These are phyloP conservation scores for Cyamopsis tetragonoloba DNA, from an alignment of 306 rosid species.

Conservation along the genomic window DNA sequence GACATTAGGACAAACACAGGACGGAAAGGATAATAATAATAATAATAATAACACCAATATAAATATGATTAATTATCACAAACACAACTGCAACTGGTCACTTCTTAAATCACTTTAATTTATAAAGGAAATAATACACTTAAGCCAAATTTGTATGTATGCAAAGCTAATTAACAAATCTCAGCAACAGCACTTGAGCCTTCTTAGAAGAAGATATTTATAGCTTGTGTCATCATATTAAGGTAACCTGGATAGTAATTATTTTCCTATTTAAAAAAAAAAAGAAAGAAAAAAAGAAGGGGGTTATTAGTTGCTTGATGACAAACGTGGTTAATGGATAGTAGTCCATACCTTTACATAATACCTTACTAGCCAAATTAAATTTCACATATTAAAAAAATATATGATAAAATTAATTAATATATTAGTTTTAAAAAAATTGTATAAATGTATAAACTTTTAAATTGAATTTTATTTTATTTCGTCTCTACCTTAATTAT, in stretches of 20 bases:
- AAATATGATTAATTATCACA: background rate
- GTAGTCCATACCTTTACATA: too few species aligned
- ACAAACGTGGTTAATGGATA: background rate
- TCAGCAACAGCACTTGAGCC: background rate
- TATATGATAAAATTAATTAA: too few species aligned
- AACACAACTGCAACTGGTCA: background rate
- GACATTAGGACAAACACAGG: slow-evolving; percentile 42
- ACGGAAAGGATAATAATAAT: slow-evolving; percentile 22
- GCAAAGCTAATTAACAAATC: slow-evolving; percentile 15
- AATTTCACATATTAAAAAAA: too few species aligned
- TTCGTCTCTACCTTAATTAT: too few species aligned
- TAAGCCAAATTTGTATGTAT: slow-evolving; percentile 5
- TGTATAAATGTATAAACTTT: too few species aligned
- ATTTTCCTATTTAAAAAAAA: too few species aligned
- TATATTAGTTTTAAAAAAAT: too few species aligned
- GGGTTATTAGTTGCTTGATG: background rate
- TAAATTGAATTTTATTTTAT: too few species aligned
- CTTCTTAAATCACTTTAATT: slow-evolving; percentile 8
- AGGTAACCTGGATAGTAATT: too few species aligned
- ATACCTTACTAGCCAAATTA: too few species aligned
- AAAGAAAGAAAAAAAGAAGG: too few species aligned
- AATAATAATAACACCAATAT: too few species aligned
- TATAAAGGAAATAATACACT: slow-evolving; percentile 11
- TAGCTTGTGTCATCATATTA: background rate
- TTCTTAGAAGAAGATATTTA: background rate